Base-by-base conservation (phyloP, 2,329 filamentous ascomycete species). In the Cryphonectria nitschkei region DNA sequence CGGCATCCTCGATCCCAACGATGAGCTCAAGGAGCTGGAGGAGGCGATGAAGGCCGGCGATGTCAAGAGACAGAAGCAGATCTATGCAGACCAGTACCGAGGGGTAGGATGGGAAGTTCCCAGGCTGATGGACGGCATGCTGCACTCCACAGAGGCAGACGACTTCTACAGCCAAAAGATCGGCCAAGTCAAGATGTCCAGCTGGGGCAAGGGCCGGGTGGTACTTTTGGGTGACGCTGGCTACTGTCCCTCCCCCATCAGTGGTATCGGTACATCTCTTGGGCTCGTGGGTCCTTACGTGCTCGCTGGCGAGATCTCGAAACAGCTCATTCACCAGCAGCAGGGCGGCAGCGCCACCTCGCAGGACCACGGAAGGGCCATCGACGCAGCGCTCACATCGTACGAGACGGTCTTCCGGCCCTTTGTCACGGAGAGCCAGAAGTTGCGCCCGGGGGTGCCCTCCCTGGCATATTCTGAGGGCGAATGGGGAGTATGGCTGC, bases 181-280 rank as follows among this genome's bases (percentile, higher is more conserved):
- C 19, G 84, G 80, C 0, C 81, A 84, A 61, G 82, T 90, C 56
- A 82, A 81, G 67, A 73, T 85, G 69, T 76, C 80, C 0, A 74
- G 73, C 5, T 87, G 82, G 84, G 82, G 79, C 2, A 77, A 77
- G 0, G 84, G 84, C 0, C 83, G 86, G 0, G 81, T 88, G 2
- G 83, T 81, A 1, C 78, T 89, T 0, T 67, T 89, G 0, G 88
- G 88, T 0, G 88, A 91, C 73, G 85, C 88, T 1, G 87, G 78
- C 0, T 85, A 84, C 74, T 84, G 82, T 34, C 85, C 86, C 0
- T 81, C 83, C 0, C 81, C 83, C 0, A 72, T 84, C 4, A 85
- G 83, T 0, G 88, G 87, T 0, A 82, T 85, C 79, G 87, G 87
- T 0, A 88, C 86, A 0, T 84, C 83, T 1, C 74, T 80, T 0